Percentiles rank a stretch among this genome's conserved stretches.
These are phyloP conservation scores for Schwanniomyces occidentalis DNA, from an alignment of 805 yeast genomes.

Conservation along the genomic window DNA sequence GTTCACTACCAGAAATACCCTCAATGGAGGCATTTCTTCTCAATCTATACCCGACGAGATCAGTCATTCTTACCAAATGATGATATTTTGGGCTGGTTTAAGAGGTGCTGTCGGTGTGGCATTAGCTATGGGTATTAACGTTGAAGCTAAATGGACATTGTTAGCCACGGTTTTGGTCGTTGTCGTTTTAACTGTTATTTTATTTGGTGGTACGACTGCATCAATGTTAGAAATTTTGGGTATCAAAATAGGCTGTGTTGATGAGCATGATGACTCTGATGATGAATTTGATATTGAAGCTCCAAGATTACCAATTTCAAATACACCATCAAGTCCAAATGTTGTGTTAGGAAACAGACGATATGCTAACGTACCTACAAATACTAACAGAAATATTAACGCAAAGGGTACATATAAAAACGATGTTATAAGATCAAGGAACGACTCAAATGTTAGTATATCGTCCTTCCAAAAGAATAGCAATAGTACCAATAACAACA, in stretches of 20 bases:
- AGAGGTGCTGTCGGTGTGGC: constrained; percentile 99
- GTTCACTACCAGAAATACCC: constrained; percentile 25
- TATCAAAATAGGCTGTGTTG: constrained; percentile 87
- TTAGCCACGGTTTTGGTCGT: constrained; percentile 95
- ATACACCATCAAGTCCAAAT: constrained; percentile 6
- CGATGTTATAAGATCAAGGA: constrained; percentile 26
- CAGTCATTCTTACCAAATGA: constrained; percentile 93
- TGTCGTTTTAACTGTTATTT: constrained; percentile 91
- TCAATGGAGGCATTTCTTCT: constrained; percentile 41
- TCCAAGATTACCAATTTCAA: constrained; percentile 37
- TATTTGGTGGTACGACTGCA: constrained; percentile 98
- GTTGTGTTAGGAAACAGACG: constrained; percentile 19
- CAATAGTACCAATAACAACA: not conserved
- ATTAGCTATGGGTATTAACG: constrained; percentile 94
- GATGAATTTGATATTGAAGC: constrained; percentile 96
- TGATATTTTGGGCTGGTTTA: constrained; percentile 99
- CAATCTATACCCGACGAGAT: constrained; percentile 75
- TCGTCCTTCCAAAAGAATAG: constrained; percentile 15
- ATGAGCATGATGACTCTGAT: constrained; percentile 72
- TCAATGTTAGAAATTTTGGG: constrained; percentile 95
- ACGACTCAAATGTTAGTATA: constrained; percentile 28
- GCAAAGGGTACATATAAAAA: constrained; percentile 18
- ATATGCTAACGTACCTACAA: constrained; percentile 10
- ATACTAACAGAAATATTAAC: constrained; percentile 5
- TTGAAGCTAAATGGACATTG: constrained; percentile 84